Evolutionary conservation across 192 early-diverging fungal genomes (phyloP).

Genomic region (Coemansia sp.): DNA sequence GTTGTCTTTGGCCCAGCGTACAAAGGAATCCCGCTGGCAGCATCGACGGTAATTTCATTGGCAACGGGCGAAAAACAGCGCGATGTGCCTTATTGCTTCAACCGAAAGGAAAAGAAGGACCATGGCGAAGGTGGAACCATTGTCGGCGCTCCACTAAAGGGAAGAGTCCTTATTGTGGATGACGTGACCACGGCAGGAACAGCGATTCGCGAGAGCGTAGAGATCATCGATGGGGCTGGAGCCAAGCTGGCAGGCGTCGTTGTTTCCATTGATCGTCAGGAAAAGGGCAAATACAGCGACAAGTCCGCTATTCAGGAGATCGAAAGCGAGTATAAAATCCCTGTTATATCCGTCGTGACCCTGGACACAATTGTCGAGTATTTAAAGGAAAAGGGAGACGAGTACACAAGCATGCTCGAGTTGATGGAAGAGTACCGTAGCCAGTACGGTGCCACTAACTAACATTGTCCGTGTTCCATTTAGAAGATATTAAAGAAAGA

Average conservation of each 20-base stretch:
- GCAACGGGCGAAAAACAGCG: constrained; percentile 49
- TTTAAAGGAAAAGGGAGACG: constrained; percentile 62
- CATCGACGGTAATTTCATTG: constrained; percentile 78
- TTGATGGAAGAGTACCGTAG: constrained; percentile 79
- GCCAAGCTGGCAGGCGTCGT: constrained; percentile 82
- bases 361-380: constrained; percentile 88
- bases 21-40: constrained; percentile 96
- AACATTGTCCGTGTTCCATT: neutral
- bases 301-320: constrained; percentile 92
- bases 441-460: constrained; percentile 74
- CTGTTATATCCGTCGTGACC: constrained; percentile 84
- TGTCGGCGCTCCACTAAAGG: constrained; percentile 81
- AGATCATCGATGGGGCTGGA: constrained; percentile 71
- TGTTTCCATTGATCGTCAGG: constrained; percentile 92
- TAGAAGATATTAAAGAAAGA: neutral
- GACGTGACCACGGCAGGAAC: constrained; percentile 99
- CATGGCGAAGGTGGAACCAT: constrained; percentile 98
- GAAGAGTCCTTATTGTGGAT: constrained; percentile 83
- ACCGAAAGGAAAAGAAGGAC: constrained; percentile 98
- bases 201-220: constrained; percentile 90
- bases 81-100: constrained; percentile 86
- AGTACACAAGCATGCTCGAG: constrained; percentile 54
- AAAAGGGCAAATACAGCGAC: constrained; percentile 68
- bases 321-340: constrained; percentile 72
- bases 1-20: constrained; percentile 98